Evolutionary conservation across 179 eudicot genomes (phyloP), one percentile per base, ranked within the genome.

Genomic region (Spinacia oleracea): DNA sequence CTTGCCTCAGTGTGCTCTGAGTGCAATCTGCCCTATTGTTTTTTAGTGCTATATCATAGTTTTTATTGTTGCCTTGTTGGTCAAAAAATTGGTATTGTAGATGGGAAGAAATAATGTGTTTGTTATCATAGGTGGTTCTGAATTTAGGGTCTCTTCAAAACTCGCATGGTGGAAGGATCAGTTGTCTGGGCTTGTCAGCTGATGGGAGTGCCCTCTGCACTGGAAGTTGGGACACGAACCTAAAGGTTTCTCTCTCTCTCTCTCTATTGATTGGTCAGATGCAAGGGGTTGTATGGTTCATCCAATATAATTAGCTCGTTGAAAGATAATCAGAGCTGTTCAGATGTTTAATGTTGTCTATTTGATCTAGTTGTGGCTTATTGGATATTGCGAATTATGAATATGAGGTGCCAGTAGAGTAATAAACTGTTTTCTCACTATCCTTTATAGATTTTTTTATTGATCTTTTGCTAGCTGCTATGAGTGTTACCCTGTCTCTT

Each of bases 171-270:
- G 85, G 85, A 55, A 91, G 91, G 74, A 88, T 95, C 45, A 93
- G 89, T 82, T 93, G 97, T 80, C 83, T 95, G 86, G 98, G 98
- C 42, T 84, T 95, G 85, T 95, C 98, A 58, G 89, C 97, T 83
- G 98, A 95, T 88, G 98, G 98, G 43, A 95, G 98, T 75, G 97
- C 98, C 81, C 86, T 95, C 48, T 95, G 98, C 85, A 95, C 98
- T 67, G 97, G 98, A 84, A 95, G 98, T 87, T 91, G 88, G 86
- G 98, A 95, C 85, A 83, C 89, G 58, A 93, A 91, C 72, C 89
- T 95, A 58, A 95, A 93, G 98, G 98, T 91, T 48, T 86, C 91
- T 80, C 43, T 43, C 16, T 29, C 74, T 55, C 20, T 70, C 7
- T 77, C 48, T 50, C 12, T 53, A 23, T 6, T 20, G 58, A 20